These are phyloP conservation scores for Elasticomyces elasticus DNA, from an alignment of 495 filamentous ascomycete species.

Conservation along the genomic window DNA sequence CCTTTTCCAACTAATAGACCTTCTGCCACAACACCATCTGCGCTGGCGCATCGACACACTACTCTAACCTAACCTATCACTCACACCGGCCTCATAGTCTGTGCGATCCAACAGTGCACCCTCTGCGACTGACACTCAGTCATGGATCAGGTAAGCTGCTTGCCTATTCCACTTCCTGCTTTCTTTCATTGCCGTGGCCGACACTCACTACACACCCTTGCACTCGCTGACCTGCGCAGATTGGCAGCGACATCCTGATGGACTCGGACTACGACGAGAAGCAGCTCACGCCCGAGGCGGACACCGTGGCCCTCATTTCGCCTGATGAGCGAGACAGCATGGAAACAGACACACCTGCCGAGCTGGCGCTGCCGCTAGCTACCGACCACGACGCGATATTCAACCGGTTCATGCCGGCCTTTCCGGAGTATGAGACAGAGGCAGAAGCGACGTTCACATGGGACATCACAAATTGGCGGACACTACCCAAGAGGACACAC, in stretches of 20 bases:
- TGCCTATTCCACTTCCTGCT: too few species aligned
- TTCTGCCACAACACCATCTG: neutral
- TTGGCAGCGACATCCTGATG: slow-evolving; percentile 47
- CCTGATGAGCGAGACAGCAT: slow-evolving; percentile 45
- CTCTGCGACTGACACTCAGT: neutral
- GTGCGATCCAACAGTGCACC: too few species aligned
- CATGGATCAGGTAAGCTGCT: slow-evolving; percentile 4
- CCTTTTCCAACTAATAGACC: neutral
- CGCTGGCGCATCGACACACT: neutral
- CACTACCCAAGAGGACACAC: slow-evolving; percentile 63
- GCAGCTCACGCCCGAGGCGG: slow-evolving; percentile 53
- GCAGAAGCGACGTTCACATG: slow-evolving; percentile 67
- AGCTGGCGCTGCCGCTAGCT: slow-evolving; percentile 34
- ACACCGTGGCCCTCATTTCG: slow-evolving; percentile 76
- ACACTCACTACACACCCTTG: too few species aligned
- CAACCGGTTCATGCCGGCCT: slow-evolving; percentile 60
- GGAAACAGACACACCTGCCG: slow-evolving; percentile 37
- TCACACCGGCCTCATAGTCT: too few species aligned
- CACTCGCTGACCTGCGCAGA: too few species aligned
- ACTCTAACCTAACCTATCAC: too few species aligned
- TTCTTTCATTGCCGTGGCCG: too few species aligned
- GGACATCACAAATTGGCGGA: slow-evolving; percentile 74
- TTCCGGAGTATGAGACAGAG: slow-evolving; percentile 61
- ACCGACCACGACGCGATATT: slow-evolving; percentile 85
- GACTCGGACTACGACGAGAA: slow-evolving; percentile 57